Evolutionary conservation across 169 alveolate genomes (phyloP), one percentile per base, ranked within the genome.

Genomic region (Eimeria falciformis): DNA sequence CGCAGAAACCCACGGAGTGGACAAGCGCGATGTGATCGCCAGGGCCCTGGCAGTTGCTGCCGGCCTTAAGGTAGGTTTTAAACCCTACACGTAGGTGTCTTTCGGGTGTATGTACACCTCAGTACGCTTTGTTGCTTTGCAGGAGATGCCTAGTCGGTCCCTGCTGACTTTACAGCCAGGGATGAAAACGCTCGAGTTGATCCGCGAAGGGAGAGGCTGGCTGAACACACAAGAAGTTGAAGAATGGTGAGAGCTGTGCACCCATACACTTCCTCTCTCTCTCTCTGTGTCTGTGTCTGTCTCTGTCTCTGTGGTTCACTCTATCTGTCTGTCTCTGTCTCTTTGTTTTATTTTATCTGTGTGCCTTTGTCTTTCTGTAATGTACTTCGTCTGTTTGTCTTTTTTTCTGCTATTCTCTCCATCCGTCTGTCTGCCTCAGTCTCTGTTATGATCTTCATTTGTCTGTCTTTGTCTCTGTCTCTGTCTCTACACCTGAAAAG

Each of bases 11-110:
- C 23, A 53, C 53, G 77, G 77, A 7, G 71, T 87, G 14, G 14
- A 65, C 5, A 2, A 18, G 9, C 58, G 27, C 25, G 87, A 87
- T 27, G 45, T 87, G 12, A 21, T 87, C 40, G 86, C 87, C 21
- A 3, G 92, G 62, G 82, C 73, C 11, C 92, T 87, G 21, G 85
- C 92, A 1, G 92, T 71, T 6, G 83, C 83, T 0, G 85, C 92
- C 2, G 78, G 78, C 5, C 43, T 47, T 47, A 68, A 87, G 78
- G 92, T 84, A 55, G 29, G 18, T 43, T 43, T 29, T 9, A 66
- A 27, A 27, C 78, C 37, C 45, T 66, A 25, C 2, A 66, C 5
- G 6, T 17, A 23, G 3, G 4, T 7, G 45, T 29, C 78, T 25
- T 14, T 17, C 78, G 18, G 78, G 14, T 3, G 46, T 27, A 5